Conservation (phyloP, 225 moss, liverwort and hornwort species). For the Neckera pumila region DNA sequence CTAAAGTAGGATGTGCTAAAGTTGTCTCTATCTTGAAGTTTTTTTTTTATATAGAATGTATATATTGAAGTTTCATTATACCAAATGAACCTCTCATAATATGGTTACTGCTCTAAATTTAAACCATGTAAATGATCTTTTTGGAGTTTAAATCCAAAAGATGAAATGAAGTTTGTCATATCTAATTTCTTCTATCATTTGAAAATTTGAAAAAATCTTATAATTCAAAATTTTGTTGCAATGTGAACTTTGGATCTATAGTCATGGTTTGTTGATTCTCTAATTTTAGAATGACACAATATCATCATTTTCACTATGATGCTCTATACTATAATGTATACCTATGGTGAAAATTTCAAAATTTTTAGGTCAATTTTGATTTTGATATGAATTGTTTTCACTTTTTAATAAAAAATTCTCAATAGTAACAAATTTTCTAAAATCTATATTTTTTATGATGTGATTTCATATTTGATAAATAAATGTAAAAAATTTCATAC, state of each 20-base stretch:
- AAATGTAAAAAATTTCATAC: not conserved
- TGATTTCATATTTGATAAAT: not conserved
- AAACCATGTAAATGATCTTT: too few relatives aligned
- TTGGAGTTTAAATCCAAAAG: too few relatives aligned
- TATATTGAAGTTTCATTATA: not conserved
- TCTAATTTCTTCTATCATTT: too few relatives aligned
- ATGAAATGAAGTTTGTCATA: too few relatives aligned
- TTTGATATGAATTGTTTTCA: not conserved
- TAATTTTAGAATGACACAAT: too few relatives aligned
- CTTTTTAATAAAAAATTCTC: not conserved
- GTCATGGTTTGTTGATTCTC: too few relatives aligned
- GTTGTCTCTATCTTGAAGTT: fast-evolving
- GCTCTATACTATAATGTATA: too few relatives aligned
- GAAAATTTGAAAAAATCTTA: too few relatives aligned
- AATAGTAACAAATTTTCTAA: not conserved
- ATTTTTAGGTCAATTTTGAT: not conserved
- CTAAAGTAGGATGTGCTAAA: not conserved
- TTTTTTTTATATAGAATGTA: too few relatives aligned
- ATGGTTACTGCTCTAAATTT: not conserved
- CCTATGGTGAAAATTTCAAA: not conserved
- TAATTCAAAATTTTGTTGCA: too few relatives aligned
- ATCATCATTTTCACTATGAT: too few relatives aligned
- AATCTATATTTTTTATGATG: not conserved
- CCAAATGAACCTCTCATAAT: not conserved
- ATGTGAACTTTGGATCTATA: too few relatives aligned